Percentiles rank a stretch among this genome's conserved stretches.
These are phyloP conservation scores for Houttuynia cordata DNA, from an alignment of 164 flowering plant genomes.

Conservation along the genomic window DNA sequence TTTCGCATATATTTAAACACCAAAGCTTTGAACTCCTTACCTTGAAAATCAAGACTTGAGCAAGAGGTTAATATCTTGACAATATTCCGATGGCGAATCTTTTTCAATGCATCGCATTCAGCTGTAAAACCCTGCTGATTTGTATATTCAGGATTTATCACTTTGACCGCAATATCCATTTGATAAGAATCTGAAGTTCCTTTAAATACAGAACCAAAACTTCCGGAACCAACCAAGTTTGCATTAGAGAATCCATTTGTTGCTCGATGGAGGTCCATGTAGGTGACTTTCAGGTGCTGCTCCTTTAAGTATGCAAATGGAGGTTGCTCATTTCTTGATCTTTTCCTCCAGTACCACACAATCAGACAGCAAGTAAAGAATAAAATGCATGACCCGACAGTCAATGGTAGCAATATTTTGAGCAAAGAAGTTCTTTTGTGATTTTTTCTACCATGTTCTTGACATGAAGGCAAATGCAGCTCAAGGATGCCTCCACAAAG, in stretches of 20 bases:
- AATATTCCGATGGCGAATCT: constrained; percentile 25
- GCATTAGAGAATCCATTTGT: not conserved
- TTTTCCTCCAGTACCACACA: not conserved
- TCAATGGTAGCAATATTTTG: not conserved
- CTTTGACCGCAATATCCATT: constrained; percentile 1
- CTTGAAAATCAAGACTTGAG: too few relatives aligned
- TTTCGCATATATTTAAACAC: too few relatives aligned
- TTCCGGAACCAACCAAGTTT: constrained; percentile 5
- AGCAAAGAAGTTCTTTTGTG: not conserved
- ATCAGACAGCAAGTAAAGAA: not conserved
- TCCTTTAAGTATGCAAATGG: not conserved
- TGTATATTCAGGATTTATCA: constrained; percentile 12
- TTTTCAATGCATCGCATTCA: constrained; percentile 24
- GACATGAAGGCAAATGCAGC: constrained; percentile 19
- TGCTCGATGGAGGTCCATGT: constrained; percentile 1
- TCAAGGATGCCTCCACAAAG: constrained; percentile 13
- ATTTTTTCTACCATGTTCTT: not conserved
- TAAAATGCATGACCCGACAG: not conserved
- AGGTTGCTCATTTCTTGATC: not conserved
- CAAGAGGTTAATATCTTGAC: constrained; percentile 20
- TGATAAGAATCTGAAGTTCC: constrained; percentile 1
- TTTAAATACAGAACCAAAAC: constrained; percentile 5
- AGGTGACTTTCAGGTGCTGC: not conserved
- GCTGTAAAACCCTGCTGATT: constrained; percentile 16
- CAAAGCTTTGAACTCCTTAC: too few relatives aligned